Percentiles rank a stretch among this genome's conserved stretches.
These are phyloP conservation scores for Magnolia changhungtana DNA, from an alignment of 164 flowering plant species.

Conservation along the genomic window DNA sequence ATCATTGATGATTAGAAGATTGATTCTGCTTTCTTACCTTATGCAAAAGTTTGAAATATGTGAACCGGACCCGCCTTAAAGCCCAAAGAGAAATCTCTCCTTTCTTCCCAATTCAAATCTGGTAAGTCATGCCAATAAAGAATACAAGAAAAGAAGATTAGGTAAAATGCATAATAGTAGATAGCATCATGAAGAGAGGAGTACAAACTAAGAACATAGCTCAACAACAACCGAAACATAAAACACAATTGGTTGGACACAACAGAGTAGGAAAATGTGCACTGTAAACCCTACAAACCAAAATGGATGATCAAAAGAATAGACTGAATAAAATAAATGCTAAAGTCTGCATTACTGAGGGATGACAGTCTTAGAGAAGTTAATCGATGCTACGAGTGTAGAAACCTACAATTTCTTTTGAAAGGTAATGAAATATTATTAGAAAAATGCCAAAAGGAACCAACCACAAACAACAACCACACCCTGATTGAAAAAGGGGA, in stretches of 20 bases:
- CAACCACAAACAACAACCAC: too few relatives aligned
- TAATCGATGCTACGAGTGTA: too few relatives aligned
- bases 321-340: too few relatives aligned
- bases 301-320: too few relatives aligned
- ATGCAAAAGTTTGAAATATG: slow-evolving; percentile 5
- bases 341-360: too few relatives aligned
- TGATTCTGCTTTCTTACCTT: slow-evolving; percentile 18
- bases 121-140: not conserved
- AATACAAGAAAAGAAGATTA: not conserved
- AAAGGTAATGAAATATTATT: too few relatives aligned
- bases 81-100: not conserved
- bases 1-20: not conserved
- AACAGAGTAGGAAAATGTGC: too few relatives aligned
- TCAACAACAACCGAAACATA: not conserved
- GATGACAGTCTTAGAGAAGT: too few relatives aligned
- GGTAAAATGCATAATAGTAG: not conserved
- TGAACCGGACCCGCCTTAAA: not conserved
- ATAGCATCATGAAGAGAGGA: not conserved
- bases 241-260: not conserved
- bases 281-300: too few relatives aligned
- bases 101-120: not conserved
- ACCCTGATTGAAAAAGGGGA: too few relatives aligned
- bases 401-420: too few relatives aligned
- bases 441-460: too few relatives aligned
- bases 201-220: not conserved